These are phyloP conservation scores for Dictyostelium purpureum DNA, from an alignment of 78 protist genomes.

Conservation along the genomic window DNA sequence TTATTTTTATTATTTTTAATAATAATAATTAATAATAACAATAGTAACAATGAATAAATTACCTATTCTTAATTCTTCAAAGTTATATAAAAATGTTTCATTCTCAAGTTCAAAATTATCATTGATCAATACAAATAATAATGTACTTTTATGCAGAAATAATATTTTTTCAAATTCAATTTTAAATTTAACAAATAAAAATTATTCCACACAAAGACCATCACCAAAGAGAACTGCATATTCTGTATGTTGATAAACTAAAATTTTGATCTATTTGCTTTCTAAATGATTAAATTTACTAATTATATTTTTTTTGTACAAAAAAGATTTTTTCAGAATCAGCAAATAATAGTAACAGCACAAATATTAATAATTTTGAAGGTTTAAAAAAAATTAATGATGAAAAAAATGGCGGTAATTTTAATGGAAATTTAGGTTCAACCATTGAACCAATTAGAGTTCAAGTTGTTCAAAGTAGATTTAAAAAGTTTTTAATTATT, in stretches of 20 bases:
- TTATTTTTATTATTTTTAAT: neutral
- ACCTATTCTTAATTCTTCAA: neutral
- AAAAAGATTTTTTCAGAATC: neutral
- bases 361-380: no score
- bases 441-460: neutral
- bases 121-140: neutral
- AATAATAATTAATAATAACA: no score
- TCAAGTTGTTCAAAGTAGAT: neutral
- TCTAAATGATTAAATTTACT: neutral
- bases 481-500: neutral
- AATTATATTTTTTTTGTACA: neutral
- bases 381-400: no score
- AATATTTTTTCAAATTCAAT: neutral
- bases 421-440: neutral
- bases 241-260: neutral
- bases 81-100: no score
- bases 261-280: no score
- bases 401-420: no score
- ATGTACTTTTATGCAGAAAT: no score
- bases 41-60: neutral
- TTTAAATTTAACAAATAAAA: neutral
- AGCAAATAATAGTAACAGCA: no score
- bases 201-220: neutral
- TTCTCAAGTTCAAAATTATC: neutral
- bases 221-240: neutral